Percentiles rank a stretch among this genome's conserved stretches.
phyloP scores from a whole-genome alignment of 257 asterid genomes.

The Nicotiana tabacum region DNA sequence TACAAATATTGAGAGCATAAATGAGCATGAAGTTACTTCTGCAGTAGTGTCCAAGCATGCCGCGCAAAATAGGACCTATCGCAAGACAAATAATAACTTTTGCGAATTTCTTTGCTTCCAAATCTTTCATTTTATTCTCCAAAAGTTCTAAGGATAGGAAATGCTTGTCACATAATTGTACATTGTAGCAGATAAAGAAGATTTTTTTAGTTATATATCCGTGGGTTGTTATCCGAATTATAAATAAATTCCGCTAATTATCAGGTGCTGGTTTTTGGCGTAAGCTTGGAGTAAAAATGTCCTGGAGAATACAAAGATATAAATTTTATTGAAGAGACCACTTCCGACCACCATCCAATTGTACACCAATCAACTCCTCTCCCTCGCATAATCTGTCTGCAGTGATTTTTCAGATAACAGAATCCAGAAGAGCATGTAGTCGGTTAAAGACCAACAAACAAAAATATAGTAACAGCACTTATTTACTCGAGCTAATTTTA shows the following conservation, averaged over 20 bases:
- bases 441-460: not conserved
- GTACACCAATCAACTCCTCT: not conserved
- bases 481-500: not conserved
- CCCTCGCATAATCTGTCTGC: not conserved
- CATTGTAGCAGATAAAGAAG: not conserved
- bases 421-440: not conserved
- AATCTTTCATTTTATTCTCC: not conserved
- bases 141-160: not conserved
- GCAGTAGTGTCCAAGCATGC: too few species aligned
- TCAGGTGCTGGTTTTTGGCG: not conserved
- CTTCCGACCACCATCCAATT: not conserved
- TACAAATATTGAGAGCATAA: not conserved
- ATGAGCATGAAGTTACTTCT: not conserved
- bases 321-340: not conserved
- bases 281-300: not conserved
- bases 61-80: not conserved
- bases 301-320: not conserved
- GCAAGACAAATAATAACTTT: not conserved
- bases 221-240: not conserved
- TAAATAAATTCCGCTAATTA: not conserved
- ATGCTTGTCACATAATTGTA: not conserved
- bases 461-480: not conserved
- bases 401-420: not conserved
- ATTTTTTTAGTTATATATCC: not conserved
- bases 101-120: not conserved